Conservation (phyloP, 1,284 basidiomycete genomes). For the Entoloma clypeatum region DNA sequence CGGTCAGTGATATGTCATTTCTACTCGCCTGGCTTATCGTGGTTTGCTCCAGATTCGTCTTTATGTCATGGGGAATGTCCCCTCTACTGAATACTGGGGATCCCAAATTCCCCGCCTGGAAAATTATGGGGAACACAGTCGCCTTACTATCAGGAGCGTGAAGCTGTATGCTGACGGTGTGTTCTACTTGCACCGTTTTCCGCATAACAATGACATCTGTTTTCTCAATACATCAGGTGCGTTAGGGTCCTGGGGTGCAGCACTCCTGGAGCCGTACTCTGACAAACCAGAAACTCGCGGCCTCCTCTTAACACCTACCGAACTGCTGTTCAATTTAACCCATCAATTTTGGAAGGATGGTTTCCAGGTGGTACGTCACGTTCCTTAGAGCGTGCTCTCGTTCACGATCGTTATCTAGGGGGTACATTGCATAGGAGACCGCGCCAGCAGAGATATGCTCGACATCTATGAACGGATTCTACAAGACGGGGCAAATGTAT, state of each 20-base stretch:
- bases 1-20: constrained; percentile 43
- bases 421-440: constrained; percentile 90
- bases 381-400: constrained; percentile 5
- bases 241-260: constrained; percentile 88
- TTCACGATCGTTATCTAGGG: constrained; percentile 45
- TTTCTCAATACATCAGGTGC: constrained; percentile 50
- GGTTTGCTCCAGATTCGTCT: constrained; percentile 74
- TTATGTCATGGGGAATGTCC: constrained; percentile 70
- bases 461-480: constrained; percentile 69
- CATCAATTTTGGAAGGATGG: constrained; percentile 62
- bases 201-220: not conserved
- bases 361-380: constrained; percentile 63
- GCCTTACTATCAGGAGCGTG: constrained; percentile 70
- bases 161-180: constrained; percentile 81
- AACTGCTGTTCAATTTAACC: constrained; percentile 53
- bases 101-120: constrained; percentile 61
- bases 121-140: constrained; percentile 57
- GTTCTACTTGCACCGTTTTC: not conserved
- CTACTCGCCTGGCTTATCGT: not conserved
- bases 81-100: constrained; percentile 60
- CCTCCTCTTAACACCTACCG: constrained; percentile 58
- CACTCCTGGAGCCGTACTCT: constrained; percentile 80
- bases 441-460: constrained; percentile 78
- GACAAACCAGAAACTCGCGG: constrained; percentile 73
- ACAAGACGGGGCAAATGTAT: constrained; percentile 32